These are phyloP conservation scores for Aspergillaceae sp. DNA, from an alignment of 2,329 filamentous ascomycete species.

Conservation along the genomic window DNA sequence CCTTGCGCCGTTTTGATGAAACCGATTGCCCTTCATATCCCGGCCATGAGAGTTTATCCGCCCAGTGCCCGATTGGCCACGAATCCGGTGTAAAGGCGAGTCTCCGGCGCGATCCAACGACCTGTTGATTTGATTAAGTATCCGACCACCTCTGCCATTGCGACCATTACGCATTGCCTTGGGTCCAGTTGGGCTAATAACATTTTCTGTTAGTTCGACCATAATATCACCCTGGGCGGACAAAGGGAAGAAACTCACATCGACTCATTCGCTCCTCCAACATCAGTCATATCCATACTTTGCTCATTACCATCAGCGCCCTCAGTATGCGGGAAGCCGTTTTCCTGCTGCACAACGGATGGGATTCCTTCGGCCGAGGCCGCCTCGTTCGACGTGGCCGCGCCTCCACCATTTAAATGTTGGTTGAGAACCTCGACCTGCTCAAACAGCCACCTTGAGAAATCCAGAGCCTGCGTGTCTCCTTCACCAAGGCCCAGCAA, in stretches of 20 bases:
- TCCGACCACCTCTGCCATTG: conserved; percentile 59
- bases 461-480: conserved; percentile 72
- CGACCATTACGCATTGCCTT: conserved; percentile 82
- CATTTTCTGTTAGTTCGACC: conserved; percentile 28
- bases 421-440: conserved; percentile 63
- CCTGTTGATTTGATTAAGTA: conserved; percentile 77
- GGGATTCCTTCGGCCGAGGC: conserved; percentile 13
- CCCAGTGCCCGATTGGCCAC: conserved; percentile 61
- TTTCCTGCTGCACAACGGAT: conserved; percentile 28
- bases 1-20: conserved; percentile 35
- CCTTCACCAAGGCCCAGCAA: conserved; percentile 74
- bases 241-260: conserved; percentile 24
- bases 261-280: conserved; percentile 27
- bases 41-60: conserved; percentile 73
- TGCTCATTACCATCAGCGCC: conserved; percentile 34
- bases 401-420: conserved; percentile 48
- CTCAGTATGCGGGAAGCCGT: conserved; percentile 11
- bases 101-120: conserved; percentile 69
- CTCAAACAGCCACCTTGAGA: conserved; percentile 88
- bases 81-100: conserved; percentile 69
- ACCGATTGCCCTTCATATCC: conserved; percentile 63
- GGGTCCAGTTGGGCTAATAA: conserved; percentile 74
- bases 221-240: too few species aligned
- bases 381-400: conserved; percentile 18
- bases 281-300: conserved; percentile 67